Percentiles rank a stretch among this genome's conserved stretches.
These are phyloP conservation scores for Viola pubescens DNA, from an alignment of 441 rosid species.

Conservation along the genomic window DNA sequence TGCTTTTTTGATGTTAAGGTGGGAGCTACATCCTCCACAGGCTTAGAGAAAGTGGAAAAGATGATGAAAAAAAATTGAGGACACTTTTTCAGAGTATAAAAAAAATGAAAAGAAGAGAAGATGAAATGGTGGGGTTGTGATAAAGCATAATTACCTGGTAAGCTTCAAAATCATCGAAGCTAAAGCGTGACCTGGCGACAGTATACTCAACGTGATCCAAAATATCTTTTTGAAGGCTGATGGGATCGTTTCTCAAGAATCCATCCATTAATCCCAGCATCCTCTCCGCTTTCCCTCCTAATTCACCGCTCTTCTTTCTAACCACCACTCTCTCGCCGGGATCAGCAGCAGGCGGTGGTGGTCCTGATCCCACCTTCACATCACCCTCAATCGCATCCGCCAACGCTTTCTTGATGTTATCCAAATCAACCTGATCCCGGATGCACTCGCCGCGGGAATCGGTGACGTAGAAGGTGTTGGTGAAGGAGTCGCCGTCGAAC, in stretches of 20 bases:
- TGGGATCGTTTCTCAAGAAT: conserved; percentile 38
- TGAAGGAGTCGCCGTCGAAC: conserved; percentile 24
- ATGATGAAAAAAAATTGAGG: too few species aligned
- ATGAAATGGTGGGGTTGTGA: background rate
- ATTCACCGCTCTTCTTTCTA: conserved; percentile 24
- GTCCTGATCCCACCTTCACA: conserved; percentile 13
- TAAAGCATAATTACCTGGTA: conserved; percentile 31
- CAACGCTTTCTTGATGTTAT: conserved; percentile 28
- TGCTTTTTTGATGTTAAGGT: too few species aligned
- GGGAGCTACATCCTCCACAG: too few species aligned
- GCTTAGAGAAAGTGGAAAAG: too few species aligned
- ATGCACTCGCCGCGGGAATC: conserved; percentile 32
- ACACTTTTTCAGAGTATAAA: background rate
- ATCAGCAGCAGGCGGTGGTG: conserved; percentile 6
- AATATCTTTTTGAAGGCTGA: conserved; percentile 37
- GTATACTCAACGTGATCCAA: conserved; percentile 41
- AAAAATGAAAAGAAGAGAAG: background rate
- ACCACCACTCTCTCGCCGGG: conserved; percentile 19
- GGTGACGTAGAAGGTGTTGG: conserved; percentile 30
- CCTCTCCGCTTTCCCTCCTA: conserved; percentile 29
- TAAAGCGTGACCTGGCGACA: conserved; percentile 42
- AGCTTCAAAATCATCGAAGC: conserved; percentile 53
- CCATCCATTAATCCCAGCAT: conserved; percentile 45
- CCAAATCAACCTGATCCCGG: conserved; percentile 28
- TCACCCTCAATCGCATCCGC: conserved; percentile 30